Evolutionary conservation across 2,329 filamentous ascomycete species (phyloP).

Genomic region (Amauroascus verrucosus): DNA sequence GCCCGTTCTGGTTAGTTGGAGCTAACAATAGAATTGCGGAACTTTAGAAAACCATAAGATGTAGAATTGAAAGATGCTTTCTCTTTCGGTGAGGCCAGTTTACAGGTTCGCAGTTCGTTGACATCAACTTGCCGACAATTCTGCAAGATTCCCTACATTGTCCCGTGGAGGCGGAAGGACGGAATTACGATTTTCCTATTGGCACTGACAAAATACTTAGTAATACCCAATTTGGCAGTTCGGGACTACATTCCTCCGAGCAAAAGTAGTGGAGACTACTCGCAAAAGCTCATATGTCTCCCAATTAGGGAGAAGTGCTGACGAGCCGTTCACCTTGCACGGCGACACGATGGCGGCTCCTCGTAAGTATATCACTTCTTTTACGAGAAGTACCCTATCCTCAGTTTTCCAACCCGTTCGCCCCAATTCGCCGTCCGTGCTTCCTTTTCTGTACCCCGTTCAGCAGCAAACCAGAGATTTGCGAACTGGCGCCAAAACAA

Average conservation of each 20-base stretch:
- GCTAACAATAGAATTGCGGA: too few species aligned
- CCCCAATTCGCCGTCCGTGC: conserved; percentile 10
- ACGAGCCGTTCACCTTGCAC: background rate
- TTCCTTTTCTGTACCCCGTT: conserved; percentile 16
- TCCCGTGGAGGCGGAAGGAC: too few species aligned
- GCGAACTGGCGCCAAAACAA: conserved; percentile 9
- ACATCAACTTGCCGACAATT: too few species aligned
- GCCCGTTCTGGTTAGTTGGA: too few species aligned
- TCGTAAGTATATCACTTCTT: conserved; percentile 15
- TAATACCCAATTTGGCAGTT: too few species aligned
- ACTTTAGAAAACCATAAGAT: too few species aligned
- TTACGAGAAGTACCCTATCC: conserved; percentile 14
- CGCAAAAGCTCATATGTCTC: background rate
- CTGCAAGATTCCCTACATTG: too few species aligned
- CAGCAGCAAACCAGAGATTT: conserved; percentile 16
- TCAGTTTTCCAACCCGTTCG: conserved; percentile 12
- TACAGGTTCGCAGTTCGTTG: too few species aligned
- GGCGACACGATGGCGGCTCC: conserved; percentile 14
- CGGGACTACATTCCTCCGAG: background rate
- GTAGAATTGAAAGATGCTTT: too few species aligned
- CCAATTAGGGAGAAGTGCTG: background rate
- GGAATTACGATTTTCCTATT: too few species aligned
- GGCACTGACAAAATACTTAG: too few species aligned
- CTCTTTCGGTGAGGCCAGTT: too few species aligned
- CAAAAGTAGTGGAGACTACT: background rate